Conservation (phyloP, 2,329 filamentous ascomycete species). For the Rhinocladiella mackenziei region DNA sequence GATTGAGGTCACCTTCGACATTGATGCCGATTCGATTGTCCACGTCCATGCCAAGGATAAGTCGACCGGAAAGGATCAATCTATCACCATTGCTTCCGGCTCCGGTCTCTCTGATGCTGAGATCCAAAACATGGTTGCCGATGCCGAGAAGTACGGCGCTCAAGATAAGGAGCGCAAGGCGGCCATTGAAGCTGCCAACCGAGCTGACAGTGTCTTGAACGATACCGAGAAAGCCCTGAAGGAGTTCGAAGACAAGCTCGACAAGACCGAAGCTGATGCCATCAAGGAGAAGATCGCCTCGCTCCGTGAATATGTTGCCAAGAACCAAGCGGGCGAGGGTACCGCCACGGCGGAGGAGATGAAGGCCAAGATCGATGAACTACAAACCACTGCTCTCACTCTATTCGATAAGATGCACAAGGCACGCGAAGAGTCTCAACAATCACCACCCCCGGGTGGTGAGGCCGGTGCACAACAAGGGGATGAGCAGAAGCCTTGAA, state of each 20-base stretch:
- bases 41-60: conserved; percentile 99
- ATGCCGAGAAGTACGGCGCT: conserved; percentile 95
- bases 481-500: conserved; percentile 47
- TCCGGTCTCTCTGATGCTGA: conserved; percentile 92
- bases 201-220: conserved; percentile 90
- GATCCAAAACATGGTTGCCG: conserved; percentile 96
- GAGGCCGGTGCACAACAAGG: conserved; percentile 28
- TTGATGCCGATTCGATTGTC: conserved; percentile 95
- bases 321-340: conserved; percentile 91
- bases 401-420: conserved; percentile 99
- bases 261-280: conserved; percentile 89
- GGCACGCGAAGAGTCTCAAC: conserved; percentile 65
- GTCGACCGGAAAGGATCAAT: conserved; percentile 99
- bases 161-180: conserved; percentile 94
- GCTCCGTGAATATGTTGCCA: conserved; percentile 84
- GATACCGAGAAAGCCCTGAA: conserved; percentile 98
- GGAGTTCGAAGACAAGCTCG: conserved; percentile 91
- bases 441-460: conserved; percentile 45
- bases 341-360: conserved; percentile 82
- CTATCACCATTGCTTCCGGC: conserved; percentile 96
- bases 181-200: conserved; percentile 94
- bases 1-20: conserved; percentile 97
- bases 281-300: conserved; percentile 89
- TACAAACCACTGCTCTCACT: conserved; percentile 91
- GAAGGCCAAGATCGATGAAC: conserved; percentile 98